These are phyloP conservation scores for Pyrenochaeta sp. DNA, from an alignment of 2,329 filamentous ascomycete species.

Conservation along the genomic window DNA sequence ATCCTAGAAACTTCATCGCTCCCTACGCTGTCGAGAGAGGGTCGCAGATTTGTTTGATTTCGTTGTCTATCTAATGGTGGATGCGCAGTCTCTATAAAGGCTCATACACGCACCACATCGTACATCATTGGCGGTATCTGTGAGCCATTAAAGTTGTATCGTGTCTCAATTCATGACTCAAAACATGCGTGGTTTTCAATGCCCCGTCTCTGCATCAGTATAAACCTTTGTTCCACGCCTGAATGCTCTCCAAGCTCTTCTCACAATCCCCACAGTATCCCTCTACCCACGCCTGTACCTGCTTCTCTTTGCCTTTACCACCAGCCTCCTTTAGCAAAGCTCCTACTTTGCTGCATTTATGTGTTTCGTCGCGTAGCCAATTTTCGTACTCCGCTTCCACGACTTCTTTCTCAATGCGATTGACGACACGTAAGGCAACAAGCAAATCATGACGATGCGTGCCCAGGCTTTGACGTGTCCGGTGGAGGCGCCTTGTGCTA, in stretches of 20 bases:
- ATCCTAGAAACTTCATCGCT: too few species aligned
- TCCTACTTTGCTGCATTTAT: slow-evolving; percentile 73
- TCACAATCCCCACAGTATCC: slow-evolving; percentile 71
- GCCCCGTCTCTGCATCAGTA: slow-evolving; percentile 3
- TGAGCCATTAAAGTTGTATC: too few species aligned
- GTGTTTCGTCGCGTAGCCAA: slow-evolving; percentile 83
- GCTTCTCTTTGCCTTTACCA: slow-evolving; percentile 51
- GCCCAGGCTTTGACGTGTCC: slow-evolving; percentile 83
- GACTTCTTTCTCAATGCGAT: slow-evolving; percentile 87
- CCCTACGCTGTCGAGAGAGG: too few species aligned
- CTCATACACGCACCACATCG: too few species aligned
- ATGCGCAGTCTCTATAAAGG: too few species aligned
- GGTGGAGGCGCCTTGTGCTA: slow-evolving; percentile 67
- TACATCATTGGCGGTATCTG: too few species aligned
- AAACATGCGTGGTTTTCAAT: too few species aligned
- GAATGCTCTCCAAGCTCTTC: slow-evolving; percentile 34
- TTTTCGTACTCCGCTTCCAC: slow-evolving; percentile 90
- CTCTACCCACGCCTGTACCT: slow-evolving; percentile 65
- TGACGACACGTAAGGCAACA: slow-evolving; percentile 89
- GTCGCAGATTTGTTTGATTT: too few species aligned
- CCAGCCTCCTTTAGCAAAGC: slow-evolving; percentile 51
- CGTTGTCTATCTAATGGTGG: too few species aligned
- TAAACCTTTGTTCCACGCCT: slow-evolving; percentile 12
- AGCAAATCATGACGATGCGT: slow-evolving; percentile 88
- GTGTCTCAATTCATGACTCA: too few species aligned